Percentiles rank a stretch among this genome's conserved stretches.
These are phyloP conservation scores for Gastrodia elata DNA, from an alignment of 106 monocot genomes.

Conservation along the genomic window DNA sequence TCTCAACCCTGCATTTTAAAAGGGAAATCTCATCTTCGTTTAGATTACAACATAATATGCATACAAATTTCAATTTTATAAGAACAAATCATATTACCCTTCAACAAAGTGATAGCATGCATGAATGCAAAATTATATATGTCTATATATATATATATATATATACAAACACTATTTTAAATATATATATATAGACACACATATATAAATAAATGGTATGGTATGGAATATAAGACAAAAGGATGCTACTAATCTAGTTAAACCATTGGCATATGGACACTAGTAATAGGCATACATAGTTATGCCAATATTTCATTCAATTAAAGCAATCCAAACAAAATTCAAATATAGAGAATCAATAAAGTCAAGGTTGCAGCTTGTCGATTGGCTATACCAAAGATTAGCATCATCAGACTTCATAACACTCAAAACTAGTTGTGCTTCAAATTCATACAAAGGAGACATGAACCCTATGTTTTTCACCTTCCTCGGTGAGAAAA, in stretches of 20 bases:
- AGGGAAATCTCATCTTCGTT: neutral
- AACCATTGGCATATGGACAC: neutral
- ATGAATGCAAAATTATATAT: neutral
- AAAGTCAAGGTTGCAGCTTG: neutral
- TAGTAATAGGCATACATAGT: neutral
- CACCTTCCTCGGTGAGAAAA: constrained; percentile 57
- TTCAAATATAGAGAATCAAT: neutral
- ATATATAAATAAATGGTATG: too few relatives aligned
- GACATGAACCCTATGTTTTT: constrained; percentile 8
- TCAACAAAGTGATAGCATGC: neutral
- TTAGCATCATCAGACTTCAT: neutral
- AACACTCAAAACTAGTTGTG: neutral
- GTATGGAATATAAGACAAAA: neutral
- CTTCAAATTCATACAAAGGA: neutral
- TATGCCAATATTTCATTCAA: neutral
- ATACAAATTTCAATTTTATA: neutral
- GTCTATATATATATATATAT: neutral
- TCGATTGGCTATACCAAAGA: neutral
- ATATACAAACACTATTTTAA: neutral
- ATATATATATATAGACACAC: neutral
- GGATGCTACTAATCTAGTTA: neutral
- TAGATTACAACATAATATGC: neutral
- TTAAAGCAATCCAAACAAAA: constrained; percentile 3
- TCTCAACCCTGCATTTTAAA: neutral
- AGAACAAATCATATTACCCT: neutral